Base-by-base conservation (phyloP, 352 stramenopile species). In the Globisporangium acanthophoron region DNA sequence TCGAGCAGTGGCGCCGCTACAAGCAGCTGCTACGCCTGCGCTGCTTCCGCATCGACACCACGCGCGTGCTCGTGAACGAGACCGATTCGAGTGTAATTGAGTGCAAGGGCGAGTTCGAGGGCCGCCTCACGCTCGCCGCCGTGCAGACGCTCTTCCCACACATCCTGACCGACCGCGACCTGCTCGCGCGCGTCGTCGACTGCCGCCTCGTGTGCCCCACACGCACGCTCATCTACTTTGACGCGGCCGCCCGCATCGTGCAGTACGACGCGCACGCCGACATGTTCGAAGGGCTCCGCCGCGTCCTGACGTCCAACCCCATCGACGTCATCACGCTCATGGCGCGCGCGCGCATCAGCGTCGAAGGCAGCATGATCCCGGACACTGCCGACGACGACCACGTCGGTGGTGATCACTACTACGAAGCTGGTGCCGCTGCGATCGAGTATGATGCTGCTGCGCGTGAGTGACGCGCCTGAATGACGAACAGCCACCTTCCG, bases 1-100 rank as follows among this genome's bases (percentile, higher is more conserved):
- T 76, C 20, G 69, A 79, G 47, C 73, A 82, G 54, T 79, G 75
- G 75, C 59, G 52, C 3, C 62, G 65, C 39, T 81, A 80, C 65
- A 82, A 76, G 57, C 45, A 62, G n/a, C 29, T 78, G 35, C 71
- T 84, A 24, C 69, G 52, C 8, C 55, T 74, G 3, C 62, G 55
- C 9, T 58, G 52, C 2, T 64, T 67, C 24, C 21, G 33, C 6
- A 57, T 71, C 43, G 61, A 53, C 13, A 73, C 66, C 3, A 50
- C 51, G 3, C 55, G 53, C 44, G 52, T 80, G 33, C 44, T 76
- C n/a, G 60, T 58, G 48, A 27, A 16, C 33, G 58, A 63, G 5
- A 1, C 49, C 5, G 70, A 54, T 5, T 20, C 41, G 6, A 39
- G 41, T 27, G 11, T 62, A 0, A 39, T 65, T 27, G 55, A 64